Evolutionary conservation across 805 yeast species (phyloP).

Genomic region (Cephaloascus albidus): DNA sequence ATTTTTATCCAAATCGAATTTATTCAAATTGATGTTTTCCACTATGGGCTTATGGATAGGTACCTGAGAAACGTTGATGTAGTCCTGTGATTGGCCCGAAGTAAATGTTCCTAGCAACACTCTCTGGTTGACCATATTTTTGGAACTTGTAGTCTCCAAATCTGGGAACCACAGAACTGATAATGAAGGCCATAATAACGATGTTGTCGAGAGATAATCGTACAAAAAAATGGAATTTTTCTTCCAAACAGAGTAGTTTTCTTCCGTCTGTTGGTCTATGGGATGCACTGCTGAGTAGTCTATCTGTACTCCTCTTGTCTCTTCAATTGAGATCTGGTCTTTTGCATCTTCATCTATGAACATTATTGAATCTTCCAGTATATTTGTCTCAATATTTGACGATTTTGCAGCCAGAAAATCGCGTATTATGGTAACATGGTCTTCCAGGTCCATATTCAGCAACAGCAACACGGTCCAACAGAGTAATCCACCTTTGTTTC

Average conservation of each 20-base stretch:
- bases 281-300: too few relatives aligned
- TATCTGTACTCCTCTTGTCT: too few relatives aligned
- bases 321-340: too few relatives aligned
- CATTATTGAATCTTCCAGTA: too few relatives aligned
- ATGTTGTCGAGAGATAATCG: slow-evolving; percentile 39
- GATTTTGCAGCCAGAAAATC: too few relatives aligned
- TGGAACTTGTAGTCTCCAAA: slow-evolving; percentile 11
- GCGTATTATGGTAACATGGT: too few relatives aligned
- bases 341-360: too few relatives aligned
- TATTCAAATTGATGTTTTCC: slow-evolving; percentile 15
- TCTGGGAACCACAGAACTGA: slow-evolving; percentile 61
- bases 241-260: slow-evolving; percentile 46
- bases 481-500: too few relatives aligned
- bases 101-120: slow-evolving; percentile 59
- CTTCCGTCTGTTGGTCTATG: slow-evolving; percentile 15
- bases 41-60: slow-evolving; percentile 12
- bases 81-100: slow-evolving; percentile 45
- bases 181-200: slow-evolving; percentile 57
- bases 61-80: slow-evolving; percentile 24
- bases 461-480: too few relatives aligned
- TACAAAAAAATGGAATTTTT: slow-evolving; percentile 50
- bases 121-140: slow-evolving; percentile 18
- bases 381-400: too few relatives aligned
- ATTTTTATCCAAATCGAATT: slow-evolving; percentile 24
- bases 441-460: too few relatives aligned